Evolutionary conservation across 805 yeast genomes (phyloP), one percentile per base, ranked within the genome.

Genomic region (Ogataea philodendri): DNA sequence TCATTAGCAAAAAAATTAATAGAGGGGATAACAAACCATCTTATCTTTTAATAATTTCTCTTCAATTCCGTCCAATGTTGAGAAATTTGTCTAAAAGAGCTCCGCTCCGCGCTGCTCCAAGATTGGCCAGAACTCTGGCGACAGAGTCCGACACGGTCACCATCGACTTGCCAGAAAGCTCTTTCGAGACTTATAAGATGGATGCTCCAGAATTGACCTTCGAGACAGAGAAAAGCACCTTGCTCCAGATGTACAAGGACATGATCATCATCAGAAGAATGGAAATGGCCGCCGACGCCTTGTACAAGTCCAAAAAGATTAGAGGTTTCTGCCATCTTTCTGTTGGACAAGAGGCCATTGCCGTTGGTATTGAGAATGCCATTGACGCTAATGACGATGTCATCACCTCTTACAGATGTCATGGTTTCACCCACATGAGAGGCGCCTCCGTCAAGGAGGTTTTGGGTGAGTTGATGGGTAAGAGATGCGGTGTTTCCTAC

Each of bases 281-380:
- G 93, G 98, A 93, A 72, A 90, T 93, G 96, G 95, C 96, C 26
- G 80, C 97, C 44, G 98, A 93, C 63, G 97, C 97, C 20, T 72
- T 93, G 48, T 93, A 93, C 75, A 93, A 93, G 74, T 96, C 97
- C 57, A 93, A 93, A 75, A 88, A 90, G 71, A 89, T 93, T 59
- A 80, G 97, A 73, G 98, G 98, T 54, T 93, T 93, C 81, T 93
- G 98, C 70, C 98, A 93, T 68, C 78, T 93, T 71, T 85, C 96
- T 9, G 88, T 86, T 46, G 98, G 98, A 59, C 98, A 93, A 72
- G 98, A 93, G 72, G 98, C 98, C 47, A 78, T 93, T 67, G 96
- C 98, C 46, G 97, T 90, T 45, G 98, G 98, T 65, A 88, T 93
- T 52, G 98, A 93, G 73, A 78, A 83, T 57, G 97, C 98, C 53